Evolutionary conservation across 2,329 filamentous ascomycete species (phyloP).

Genomic region (Teratosphaeria pseudoeucalypti): DNA sequence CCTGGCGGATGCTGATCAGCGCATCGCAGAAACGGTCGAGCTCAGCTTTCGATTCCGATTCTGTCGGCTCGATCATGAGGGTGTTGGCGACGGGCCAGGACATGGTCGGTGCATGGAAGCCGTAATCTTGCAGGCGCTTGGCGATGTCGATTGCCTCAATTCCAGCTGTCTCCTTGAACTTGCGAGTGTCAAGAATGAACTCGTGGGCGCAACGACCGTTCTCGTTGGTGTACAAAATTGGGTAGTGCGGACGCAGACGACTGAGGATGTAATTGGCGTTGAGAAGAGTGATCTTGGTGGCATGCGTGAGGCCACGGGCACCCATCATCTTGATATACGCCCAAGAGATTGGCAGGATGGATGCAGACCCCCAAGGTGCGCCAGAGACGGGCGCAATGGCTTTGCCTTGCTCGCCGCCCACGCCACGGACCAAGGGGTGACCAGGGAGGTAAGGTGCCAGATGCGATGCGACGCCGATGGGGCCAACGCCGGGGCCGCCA

Average conservation of each 20-base stretch:
- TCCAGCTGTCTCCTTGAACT: slow-evolving; percentile 71
- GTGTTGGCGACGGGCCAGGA: slow-evolving; percentile 92
- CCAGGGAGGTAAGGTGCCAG: slow-evolving; percentile 67
- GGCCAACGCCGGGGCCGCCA: slow-evolving; percentile 85
- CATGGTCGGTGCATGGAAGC: slow-evolving; percentile 96
- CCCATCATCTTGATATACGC: slow-evolving; percentile 94
- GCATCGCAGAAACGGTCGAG: slow-evolving; percentile 89
- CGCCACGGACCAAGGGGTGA: slow-evolving; percentile 50
- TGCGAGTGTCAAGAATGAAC: slow-evolving; percentile 84
- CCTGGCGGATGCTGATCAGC: slow-evolving; percentile 71
- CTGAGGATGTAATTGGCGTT: slow-evolving; percentile 96
- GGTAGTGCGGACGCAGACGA: slow-evolving; percentile 74
- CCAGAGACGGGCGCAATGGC: slow-evolving; percentile 66
- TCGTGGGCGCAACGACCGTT: slow-evolving; percentile 88
- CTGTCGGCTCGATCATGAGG: slow-evolving; percentile 95
- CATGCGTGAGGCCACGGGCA: slow-evolving; percentile 68
- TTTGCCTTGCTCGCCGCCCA: slow-evolving; percentile 37
- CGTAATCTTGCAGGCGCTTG: slow-evolving; percentile 93
- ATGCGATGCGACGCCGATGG: slow-evolving; percentile 81
- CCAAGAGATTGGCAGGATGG: slow-evolving; percentile 89
- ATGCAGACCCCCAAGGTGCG: slow-evolving; percentile 77
- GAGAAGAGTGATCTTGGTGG: slow-evolving; percentile 83
- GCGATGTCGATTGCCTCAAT: slow-evolving; percentile 91
- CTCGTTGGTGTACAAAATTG: slow-evolving; percentile 86
- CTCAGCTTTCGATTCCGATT: slow-evolving; percentile 85